phyloP scores from a whole-genome alignment of 148 eudicot species.

The Chenopodium album region DNA sequence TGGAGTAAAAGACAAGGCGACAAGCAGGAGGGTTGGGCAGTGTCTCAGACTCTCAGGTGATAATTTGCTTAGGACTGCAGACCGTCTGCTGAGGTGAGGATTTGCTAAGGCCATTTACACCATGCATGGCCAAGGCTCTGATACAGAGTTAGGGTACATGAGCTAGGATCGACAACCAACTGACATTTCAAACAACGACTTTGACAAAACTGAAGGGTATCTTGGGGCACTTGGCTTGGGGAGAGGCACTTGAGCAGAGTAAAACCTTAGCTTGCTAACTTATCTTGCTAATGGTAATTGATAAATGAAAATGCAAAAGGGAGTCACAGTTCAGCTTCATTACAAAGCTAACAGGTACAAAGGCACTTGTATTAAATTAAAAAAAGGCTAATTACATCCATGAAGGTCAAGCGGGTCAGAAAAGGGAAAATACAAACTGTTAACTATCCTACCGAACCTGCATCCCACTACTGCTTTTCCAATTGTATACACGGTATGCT shows the following conservation, averaged over 20 bases:
- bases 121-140: not conserved
- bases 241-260: not conserved
- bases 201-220: not conserved
- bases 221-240: not conserved
- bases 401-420: not conserved
- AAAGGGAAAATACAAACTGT: conserved; percentile 2
- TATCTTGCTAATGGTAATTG: not conserved
- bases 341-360: conserved; percentile 1
- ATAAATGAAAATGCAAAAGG: conserved; percentile 4
- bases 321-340: not conserved
- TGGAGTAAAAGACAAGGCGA: no score
- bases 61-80: no score
- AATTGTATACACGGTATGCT: conserved; percentile 17
- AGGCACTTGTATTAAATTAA: conserved; percentile 5
- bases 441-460: conserved; percentile 12
- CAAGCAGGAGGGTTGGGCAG: no score
- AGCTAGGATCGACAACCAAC: not conserved
- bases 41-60: not conserved
- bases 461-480: not conserved
- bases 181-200: no score
- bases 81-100: no score
- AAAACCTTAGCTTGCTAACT: not conserved
- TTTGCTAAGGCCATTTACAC: not conserved
- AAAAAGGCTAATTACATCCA: conserved; percentile 31
- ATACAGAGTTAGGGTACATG: not conserved